Base-by-base conservation (phyloP, 257 asterid species). In the Eucommia ulmoides region DNA sequence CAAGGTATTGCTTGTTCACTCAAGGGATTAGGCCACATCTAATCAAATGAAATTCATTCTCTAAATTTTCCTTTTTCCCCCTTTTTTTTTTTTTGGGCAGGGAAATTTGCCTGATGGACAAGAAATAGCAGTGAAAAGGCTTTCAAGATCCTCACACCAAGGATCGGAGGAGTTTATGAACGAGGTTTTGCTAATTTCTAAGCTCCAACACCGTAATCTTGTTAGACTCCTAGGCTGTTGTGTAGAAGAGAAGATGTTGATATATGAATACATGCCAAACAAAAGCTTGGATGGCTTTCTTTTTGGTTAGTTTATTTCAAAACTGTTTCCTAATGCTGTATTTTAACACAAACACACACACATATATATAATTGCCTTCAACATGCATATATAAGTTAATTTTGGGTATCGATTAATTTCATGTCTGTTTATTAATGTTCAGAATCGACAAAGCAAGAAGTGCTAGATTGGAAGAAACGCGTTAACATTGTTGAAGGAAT, bases 391-490 rank as follows among this genome's bases (percentile, higher is more conserved):
- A 2, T 2, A 35, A 3, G 2, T 18, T 7, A 42, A 15, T 42
- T 42, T 42, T 42, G 10, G 15, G 48, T 8, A 16, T 42, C 4
- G 20, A 15, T 2, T 21, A 42, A 6, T 15, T n/a, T n/a, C 48
- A 10, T 42, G 19, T 8, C 19, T 42, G 0, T 15, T 1, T 16
- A 0, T 42, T 42, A 4, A 16, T 29, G 8, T 29, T 29, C 12
- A 29, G 7, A 29, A 5, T 29, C 12, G 8, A 7, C 7, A 29
- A 29, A 7, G 12, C 38, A 46, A 14, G 57, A 47, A 53, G 55
- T 33, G 26, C 57, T 82, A 11, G 65, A 69, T 56, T 78, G 93
- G 93, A 63, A 16, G 35, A 62, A 62, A 35, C 84, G 88, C 22
- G 61, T 63, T 2, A 58, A 56, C 19, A 68, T 81, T 24, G 71